Evolutionary conservation across 352 stramenopile species (phyloP).

Genomic region (Pythium angustatum): DNA sequence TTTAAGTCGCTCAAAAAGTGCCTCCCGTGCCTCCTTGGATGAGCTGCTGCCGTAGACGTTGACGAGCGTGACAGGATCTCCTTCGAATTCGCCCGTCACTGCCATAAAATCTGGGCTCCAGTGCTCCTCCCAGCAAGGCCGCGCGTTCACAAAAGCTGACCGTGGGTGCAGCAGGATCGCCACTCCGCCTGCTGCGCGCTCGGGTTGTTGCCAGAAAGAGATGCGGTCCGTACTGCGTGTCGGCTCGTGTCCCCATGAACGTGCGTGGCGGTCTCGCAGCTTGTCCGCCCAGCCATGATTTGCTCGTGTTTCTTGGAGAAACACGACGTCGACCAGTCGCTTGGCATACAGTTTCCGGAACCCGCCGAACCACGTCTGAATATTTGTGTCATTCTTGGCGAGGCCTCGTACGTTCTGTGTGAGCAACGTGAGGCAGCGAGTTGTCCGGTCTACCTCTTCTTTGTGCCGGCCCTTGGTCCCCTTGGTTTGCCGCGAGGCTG

Average conservation of each 20-base stretch:
- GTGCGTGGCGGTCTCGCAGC: neutral
- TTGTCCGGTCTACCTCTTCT: too few relatives aligned
- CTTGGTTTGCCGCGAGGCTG: too few relatives aligned
- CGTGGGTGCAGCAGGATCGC: neutral
- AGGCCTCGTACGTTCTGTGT: constrained; percentile 4
- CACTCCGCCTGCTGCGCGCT: neutral
- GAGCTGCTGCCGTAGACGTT: neutral
- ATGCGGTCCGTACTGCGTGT: neutral
- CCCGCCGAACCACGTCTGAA: neutral
- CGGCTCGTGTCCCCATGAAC: neutral
- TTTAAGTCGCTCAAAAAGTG: neutral
- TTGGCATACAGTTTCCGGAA: neutral
- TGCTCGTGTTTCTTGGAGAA: neutral
- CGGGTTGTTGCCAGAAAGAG: neutral
- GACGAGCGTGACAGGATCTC: neutral
- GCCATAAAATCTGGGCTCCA: neutral
- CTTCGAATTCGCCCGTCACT: neutral
- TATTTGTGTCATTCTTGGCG: neutral
- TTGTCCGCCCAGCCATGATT: neutral
- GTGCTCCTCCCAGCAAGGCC: neutral
- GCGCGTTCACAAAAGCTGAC: neutral
- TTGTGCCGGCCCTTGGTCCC: too few relatives aligned
- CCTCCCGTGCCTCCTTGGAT: neutral
- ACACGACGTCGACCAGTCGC: neutral
- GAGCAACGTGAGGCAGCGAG: neutral